Evolutionary conservation across 768 basidiomycete genomes (phyloP).

Genomic region (Termitomyces sp.): DNA sequence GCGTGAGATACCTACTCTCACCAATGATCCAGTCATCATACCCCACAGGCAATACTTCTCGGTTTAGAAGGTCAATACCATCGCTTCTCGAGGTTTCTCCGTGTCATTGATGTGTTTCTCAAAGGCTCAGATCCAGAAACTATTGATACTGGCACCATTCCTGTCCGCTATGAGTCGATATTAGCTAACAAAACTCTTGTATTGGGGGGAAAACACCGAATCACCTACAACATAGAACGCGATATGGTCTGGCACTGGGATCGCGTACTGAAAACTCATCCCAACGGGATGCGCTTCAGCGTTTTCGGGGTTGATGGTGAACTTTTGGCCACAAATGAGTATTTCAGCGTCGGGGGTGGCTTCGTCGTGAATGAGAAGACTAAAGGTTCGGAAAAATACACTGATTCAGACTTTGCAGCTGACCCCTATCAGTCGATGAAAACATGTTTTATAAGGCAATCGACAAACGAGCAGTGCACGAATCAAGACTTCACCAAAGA

Average conservation of each 20-base stretch:
- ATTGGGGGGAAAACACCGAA: conserved; percentile 71
- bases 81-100: background rate
- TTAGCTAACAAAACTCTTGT: conserved; percentile 59
- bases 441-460: conserved; percentile 94
- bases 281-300: conserved; percentile 92
- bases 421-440: conserved; percentile 63
- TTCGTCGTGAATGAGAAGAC: conserved; percentile 96
- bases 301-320: conserved; percentile 80
- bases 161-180: conserved; percentile 71
- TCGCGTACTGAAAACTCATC: conserved; percentile 83
- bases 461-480: conserved; percentile 76
- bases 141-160: conserved; percentile 83
- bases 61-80: conserved; percentile 60
- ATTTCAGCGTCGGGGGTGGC: conserved; percentile 91
- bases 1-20: background rate
- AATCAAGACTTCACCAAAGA: conserved; percentile 70
- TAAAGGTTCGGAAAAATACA: conserved; percentile 46
- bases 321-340: conserved; percentile 90
- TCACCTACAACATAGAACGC: conserved; percentile 81
- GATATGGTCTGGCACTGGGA: conserved; percentile 96
- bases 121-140: conserved; percentile 88
- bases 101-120: background rate
- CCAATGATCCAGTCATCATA: conserved; percentile 60
- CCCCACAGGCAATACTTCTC: conserved; percentile 81
- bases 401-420: background rate